Percentiles rank a stretch among this genome's conserved stretches.
phyloP scores from a whole-genome alignment of 495 filamentous ascomycete species.

The Neurospora cerealis region DNA sequence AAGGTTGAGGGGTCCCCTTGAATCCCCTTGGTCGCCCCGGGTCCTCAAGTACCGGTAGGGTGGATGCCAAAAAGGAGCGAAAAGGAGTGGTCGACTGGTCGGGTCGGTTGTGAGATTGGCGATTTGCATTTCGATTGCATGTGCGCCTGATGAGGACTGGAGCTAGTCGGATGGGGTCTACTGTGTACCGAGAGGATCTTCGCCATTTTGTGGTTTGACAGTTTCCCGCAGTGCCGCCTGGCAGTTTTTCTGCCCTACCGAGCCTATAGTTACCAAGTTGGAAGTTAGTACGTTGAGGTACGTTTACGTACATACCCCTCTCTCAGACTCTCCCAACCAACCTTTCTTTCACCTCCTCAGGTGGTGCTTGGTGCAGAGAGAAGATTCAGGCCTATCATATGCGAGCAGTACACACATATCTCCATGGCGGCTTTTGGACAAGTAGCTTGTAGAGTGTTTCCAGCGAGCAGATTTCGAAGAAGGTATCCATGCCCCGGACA shows the following conservation, averaged over 20 bases:
- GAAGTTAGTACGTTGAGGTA: background rate
- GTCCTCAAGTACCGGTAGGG: background rate
- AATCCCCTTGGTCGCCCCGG: background rate
- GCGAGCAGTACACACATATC: background rate
- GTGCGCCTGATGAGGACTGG: background rate
- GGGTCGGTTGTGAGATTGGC: background rate
- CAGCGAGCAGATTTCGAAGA: background rate
- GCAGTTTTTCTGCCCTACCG: background rate
- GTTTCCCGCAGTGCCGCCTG: background rate
- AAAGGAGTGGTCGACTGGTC: background rate
- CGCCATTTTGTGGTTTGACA: background rate
- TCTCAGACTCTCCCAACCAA: background rate
- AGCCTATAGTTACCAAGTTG: background rate
- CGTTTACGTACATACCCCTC: background rate
- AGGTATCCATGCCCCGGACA: background rate
- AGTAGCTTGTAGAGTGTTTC: background rate
- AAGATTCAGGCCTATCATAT: background rate
- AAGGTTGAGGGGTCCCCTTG: background rate
- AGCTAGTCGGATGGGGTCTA: background rate
- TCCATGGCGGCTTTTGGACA: background rate
- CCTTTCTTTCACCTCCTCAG: background rate
- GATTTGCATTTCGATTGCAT: background rate
- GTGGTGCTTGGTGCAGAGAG: background rate
- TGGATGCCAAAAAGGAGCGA: background rate
- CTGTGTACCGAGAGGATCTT: background rate